These are phyloP conservation scores for Didymosphaeria variabile DNA, from an alignment of 2,329 filamentous ascomycete species.

Conservation along the genomic window DNA sequence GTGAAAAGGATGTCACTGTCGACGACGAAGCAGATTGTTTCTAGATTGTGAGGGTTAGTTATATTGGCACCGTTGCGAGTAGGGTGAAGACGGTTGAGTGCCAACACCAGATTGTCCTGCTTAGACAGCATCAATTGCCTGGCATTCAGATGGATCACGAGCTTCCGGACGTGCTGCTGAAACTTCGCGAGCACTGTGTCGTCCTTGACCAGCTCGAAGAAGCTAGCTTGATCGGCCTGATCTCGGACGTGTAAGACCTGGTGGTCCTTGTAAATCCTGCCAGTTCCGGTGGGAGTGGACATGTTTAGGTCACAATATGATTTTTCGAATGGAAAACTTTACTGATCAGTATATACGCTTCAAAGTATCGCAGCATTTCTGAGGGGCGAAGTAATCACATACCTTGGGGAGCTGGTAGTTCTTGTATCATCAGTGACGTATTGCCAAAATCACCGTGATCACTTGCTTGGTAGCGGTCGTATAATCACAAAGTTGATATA, in stretches of 20 bases:
- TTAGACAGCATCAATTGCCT: neutral
- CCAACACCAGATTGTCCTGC: conserved; percentile 26
- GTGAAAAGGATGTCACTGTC: conserved; percentile 18
- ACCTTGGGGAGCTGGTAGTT: neutral
- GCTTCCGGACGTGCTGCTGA: conserved; percentile 1
- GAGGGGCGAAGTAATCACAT: neutral
- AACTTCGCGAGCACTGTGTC: neutral
- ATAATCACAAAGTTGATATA: neutral
- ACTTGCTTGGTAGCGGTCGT: neutral
- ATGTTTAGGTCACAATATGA: neutral
- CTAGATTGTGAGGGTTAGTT: conserved; percentile 19
- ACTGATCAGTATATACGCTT: neutral
- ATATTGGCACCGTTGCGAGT: conserved; percentile 2
- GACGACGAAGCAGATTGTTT: conserved; percentile 20
- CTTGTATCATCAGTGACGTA: no score
- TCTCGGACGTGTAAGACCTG: conserved; percentile 9
- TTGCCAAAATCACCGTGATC: neutral
- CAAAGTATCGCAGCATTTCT: neutral
- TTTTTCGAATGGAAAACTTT: neutral
- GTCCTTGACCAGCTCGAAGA: conserved; percentile 4
- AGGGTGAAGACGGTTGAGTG: conserved; percentile 25
- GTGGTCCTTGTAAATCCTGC: neutral
- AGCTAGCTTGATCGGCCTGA: neutral
- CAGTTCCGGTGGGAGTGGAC: neutral
- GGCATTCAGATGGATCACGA: conserved; percentile 13